Conservation (phyloP, 306 rosid genomes). For the Cucurbita maxima region DNA sequence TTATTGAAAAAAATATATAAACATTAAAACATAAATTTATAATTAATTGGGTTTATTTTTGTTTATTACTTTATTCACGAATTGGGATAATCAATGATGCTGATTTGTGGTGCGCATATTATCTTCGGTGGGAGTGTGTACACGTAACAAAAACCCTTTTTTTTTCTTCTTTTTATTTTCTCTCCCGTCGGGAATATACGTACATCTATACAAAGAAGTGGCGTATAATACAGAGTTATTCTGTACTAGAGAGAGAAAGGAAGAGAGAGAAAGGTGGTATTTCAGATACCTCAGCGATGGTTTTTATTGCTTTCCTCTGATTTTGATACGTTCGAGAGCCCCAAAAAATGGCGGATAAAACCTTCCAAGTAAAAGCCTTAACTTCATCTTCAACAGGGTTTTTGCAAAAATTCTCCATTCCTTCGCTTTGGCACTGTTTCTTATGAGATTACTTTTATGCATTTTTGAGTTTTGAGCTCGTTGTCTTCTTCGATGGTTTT, state of each 20-base stretch:
- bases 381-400: neutral
- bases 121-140: neutral
- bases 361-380: neutral
- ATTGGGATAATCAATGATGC: neutral
- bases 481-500: neutral
- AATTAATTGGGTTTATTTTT: neutral
- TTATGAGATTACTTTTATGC: neutral
- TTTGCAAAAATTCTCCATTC: neutral
- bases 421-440: neutral
- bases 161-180: neutral
- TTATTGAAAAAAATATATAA: too few species aligned
- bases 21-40: too few species aligned
- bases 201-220: neutral
- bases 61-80: neutral
- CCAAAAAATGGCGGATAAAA: conserved; percentile 3
- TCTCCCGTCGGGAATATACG: conserved; percentile 3
- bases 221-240: neutral
- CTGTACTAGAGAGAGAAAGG: neutral
- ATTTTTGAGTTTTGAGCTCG: neutral
- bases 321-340: conserved; percentile 2
- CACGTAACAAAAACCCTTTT: neutral
- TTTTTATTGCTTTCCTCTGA: conserved; percentile 3
- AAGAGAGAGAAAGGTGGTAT: neutral
- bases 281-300: neutral
- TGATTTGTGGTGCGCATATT: neutral